A percentile compares a stretch with the other conserved stretches of the same genome.
phyloP scores from a whole-genome alignment of 148 eudicot species.

The Euryodendron excelsum region DNA sequence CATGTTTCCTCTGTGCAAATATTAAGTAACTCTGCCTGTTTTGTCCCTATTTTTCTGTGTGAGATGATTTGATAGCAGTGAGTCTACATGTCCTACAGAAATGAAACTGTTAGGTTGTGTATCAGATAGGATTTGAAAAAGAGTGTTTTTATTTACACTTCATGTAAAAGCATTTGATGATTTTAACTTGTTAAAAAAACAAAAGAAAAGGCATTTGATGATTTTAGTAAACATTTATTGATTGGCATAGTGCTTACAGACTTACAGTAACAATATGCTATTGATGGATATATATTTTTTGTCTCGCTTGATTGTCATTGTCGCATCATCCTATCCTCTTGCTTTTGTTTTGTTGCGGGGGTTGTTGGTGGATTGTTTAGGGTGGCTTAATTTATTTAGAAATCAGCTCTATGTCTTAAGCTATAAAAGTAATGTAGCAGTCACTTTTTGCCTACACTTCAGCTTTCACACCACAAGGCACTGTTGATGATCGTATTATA shows the following conservation, averaged over 20 bases:
- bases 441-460: neutral
- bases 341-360: neutral
- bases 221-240: neutral
- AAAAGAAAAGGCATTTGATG: neutral
- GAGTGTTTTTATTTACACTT: neutral
- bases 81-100: neutral
- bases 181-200: neutral
- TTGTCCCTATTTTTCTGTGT: neutral
- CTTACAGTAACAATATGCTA: neutral
- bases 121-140: neutral
- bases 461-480: neutral
- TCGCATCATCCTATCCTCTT: neutral
- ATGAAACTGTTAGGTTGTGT: neutral
- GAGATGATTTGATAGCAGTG: neutral
- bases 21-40: neutral
- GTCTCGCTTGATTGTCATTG: neutral
- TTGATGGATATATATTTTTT: neutral
- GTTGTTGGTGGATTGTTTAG: too few relatives aligned
- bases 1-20: neutral
- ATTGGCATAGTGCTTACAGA: neutral
- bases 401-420: neutral
- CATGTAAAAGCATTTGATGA: neutral
- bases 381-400: too few relatives aligned
- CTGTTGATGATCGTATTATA: neutral
- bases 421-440: neutral